Percentiles rank a stretch among this genome's conserved stretches.
phyloP scores from a whole-genome alignment of 2,329 filamentous ascomycete genomes.

The Neofusicoccum sp. region DNA sequence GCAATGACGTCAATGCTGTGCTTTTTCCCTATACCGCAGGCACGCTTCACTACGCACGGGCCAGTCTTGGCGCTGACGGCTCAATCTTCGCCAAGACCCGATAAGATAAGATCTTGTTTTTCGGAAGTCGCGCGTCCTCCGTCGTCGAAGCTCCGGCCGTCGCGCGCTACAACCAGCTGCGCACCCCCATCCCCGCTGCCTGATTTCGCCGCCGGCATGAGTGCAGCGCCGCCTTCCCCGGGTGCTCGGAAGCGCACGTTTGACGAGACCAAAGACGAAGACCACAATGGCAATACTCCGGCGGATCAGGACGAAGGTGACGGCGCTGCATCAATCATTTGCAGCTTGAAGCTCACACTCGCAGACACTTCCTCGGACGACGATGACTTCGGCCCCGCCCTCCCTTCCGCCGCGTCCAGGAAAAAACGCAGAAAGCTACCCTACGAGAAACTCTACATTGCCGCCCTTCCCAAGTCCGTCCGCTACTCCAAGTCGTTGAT shows the following conservation, averaged over 20 bases:
- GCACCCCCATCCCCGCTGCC: not conserved
- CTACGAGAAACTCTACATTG: constrained; percentile 93
- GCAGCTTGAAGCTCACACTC: not conserved
- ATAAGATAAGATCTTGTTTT: constrained; percentile 10
- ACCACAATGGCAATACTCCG: not conserved
- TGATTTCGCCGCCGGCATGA: not conserved
- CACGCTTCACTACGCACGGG: not conserved
- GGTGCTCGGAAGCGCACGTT: constrained; percentile 11
- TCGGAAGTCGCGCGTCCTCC: not conserved
- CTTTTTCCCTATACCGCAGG: not conserved
- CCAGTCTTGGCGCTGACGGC: not conserved
- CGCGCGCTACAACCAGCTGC: not conserved
- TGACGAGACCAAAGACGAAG: constrained; percentile 3
- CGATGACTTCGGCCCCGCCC: constrained; percentile 89
- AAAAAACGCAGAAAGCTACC: constrained; percentile 89
- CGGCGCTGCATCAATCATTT: not conserved
- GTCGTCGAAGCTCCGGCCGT: not conserved
- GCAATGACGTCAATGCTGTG: too few species aligned
- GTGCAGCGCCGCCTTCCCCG: not conserved
- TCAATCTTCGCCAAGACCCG: not conserved
- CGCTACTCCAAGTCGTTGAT: constrained; percentile 95
- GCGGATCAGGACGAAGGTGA: constrained; percentile 7
- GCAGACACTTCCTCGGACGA: constrained; percentile 68
- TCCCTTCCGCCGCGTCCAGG: constrained; percentile 76
- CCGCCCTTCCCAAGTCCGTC: constrained; percentile 74